These are phyloP conservation scores for Vigna radiata DNA, from an alignment of 306 rosid genomes.

Conservation along the genomic window DNA sequence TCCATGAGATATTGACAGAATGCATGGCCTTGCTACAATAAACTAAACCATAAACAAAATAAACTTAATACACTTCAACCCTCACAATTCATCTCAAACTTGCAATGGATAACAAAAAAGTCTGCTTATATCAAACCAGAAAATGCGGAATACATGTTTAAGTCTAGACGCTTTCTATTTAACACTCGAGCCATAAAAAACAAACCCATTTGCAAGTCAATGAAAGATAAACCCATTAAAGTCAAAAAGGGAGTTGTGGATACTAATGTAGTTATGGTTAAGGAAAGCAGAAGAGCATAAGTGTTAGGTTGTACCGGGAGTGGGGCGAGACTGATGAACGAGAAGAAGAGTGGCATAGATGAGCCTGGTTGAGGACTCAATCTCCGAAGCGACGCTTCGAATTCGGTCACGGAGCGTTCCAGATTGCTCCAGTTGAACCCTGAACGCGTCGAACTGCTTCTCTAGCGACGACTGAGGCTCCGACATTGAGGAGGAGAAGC, in stretches of 20 bases:
- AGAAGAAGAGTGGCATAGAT: conserved; percentile 78
- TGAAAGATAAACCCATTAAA: too few species aligned
- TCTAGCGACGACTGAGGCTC: conserved; percentile 57
- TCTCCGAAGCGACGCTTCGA: conserved; percentile 73
- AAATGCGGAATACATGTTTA: conserved; percentile 9
- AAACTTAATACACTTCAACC: neutral
- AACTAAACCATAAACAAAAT: conserved; percentile 13
- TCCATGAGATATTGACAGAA: neutral
- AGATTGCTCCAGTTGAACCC: conserved; percentile 71
- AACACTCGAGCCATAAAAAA: neutral
- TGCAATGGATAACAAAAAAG: neutral
- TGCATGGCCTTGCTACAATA: neutral
- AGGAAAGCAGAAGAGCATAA: neutral
- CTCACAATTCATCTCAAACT: neutral
- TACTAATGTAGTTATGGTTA: conserved; percentile 9
- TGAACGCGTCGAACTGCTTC: conserved; percentile 78
- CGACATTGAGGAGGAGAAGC: conserved; percentile 59
- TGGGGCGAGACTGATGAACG: conserved; percentile 87
- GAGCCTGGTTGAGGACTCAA: conserved; percentile 79
- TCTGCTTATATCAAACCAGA: neutral
- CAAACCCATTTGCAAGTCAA: neutral
- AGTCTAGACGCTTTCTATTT: neutral
- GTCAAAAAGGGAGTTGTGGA: neutral
- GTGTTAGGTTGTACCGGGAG: conserved; percentile 62
- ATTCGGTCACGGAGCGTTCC: conserved; percentile 82